Percentiles rank a stretch among this genome's conserved stretches.
Conservation (phyloP, 1,284 basidiomycete species). For the Heterobasidion occidentale region DNA sequence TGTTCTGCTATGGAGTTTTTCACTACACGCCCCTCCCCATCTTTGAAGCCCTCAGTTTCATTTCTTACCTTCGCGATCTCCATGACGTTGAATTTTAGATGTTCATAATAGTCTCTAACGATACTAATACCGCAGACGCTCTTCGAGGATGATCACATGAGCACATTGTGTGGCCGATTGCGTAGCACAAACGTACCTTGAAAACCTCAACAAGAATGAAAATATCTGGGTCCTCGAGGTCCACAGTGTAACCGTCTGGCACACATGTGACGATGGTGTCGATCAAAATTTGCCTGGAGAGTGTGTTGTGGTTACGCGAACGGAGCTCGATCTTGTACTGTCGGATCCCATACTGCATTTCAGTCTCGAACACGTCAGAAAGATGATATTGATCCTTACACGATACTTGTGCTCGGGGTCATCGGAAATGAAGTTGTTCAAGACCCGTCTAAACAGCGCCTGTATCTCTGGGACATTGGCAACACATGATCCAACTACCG, state of each 20-base stretch:
- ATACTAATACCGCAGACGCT: constrained; percentile 66
- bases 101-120: constrained; percentile 59
- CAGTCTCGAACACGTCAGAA: background rate
- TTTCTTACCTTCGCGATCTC: constrained; percentile 43
- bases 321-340: constrained; percentile 78
- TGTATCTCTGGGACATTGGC: constrained; percentile 65
- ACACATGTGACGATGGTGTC: constrained; percentile 63
- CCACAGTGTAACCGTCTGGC: constrained; percentile 56
- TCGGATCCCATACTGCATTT: background rate
- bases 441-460: constrained; percentile 44
- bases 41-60: constrained; percentile 8
- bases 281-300: constrained; percentile 50
- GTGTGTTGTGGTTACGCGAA: constrained; percentile 63
- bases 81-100: constrained; percentile 70
- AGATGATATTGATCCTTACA: constrained; percentile 17
- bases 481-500: constrained; percentile 56
- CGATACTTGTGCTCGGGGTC: constrained; percentile 35
- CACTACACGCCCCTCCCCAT: constrained; percentile 7
- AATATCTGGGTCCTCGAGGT: constrained; percentile 56
- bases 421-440: constrained; percentile 42
- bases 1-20: background rate
- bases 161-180: background rate
- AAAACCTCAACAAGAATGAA: constrained; percentile 76
- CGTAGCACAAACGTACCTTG: constrained; percentile 42
- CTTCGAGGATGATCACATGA: constrained; percentile 24